Percentiles rank a stretch among this genome's conserved stretches.
These are phyloP conservation scores for Pyricularia sp. DNA, from an alignment of 2,329 filamentous ascomycete genomes.

Conservation along the genomic window DNA sequence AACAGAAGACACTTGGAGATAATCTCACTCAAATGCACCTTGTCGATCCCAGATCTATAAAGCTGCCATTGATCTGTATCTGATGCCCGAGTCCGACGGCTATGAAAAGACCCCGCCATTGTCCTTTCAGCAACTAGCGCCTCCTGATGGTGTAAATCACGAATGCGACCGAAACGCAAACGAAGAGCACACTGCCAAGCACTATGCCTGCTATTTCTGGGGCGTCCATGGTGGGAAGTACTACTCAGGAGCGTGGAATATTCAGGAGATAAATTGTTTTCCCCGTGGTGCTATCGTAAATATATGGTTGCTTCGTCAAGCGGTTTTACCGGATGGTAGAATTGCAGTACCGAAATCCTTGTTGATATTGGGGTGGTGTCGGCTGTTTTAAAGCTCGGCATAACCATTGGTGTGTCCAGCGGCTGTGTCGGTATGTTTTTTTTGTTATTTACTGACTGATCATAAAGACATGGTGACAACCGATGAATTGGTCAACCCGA, in stretches of 20 bases:
- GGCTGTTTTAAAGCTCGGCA: no score
- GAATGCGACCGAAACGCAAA: neutral
- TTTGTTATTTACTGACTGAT: no score
- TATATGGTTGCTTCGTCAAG: no score
- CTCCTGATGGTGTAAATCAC: neutral
- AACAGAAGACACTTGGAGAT: no score
- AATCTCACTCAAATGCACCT: no score
- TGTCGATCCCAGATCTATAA: no score
- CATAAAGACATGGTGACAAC: neutral
- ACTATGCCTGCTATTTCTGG: neutral
- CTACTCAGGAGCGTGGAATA: neutral
- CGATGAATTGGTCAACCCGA: neutral
- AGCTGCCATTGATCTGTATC: no score
- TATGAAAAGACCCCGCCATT: neutral
- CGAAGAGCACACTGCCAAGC: neutral
- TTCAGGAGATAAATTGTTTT: neutral
- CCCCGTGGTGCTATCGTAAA: no score
- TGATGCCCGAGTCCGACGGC: neutral
- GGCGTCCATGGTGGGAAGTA: neutral
- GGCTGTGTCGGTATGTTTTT: no score
- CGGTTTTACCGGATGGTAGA: no score
- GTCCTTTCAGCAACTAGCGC: neutral
- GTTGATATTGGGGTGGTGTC: no score
- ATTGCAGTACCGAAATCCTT: no score
- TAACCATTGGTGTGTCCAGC: neutral